Conservation (phyloP, 1,284 basidiomycete genomes). For the Puccinia hordei region DNA sequence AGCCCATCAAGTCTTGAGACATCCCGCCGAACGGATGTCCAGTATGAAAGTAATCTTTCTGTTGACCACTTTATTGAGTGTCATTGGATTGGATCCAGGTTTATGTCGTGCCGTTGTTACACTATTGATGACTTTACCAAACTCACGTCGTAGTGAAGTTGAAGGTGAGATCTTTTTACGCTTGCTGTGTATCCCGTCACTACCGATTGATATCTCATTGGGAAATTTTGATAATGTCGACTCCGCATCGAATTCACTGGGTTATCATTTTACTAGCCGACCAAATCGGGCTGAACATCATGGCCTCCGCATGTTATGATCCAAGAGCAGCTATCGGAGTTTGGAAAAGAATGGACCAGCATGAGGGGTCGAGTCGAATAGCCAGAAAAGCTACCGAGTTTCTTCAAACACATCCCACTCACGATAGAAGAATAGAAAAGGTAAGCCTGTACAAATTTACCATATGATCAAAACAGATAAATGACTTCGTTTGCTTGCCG, state of each 20-base stretch:
- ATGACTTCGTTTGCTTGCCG: neutral
- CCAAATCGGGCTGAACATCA: conserved; percentile 55
- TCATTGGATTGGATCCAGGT: conserved; percentile 50
- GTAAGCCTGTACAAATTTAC: neutral
- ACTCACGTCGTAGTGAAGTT: conserved; percentile 56
- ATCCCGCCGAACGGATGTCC: conserved; percentile 58
- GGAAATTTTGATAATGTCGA: neutral
- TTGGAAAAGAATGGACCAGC: conserved; percentile 49
- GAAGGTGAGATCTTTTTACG: conserved; percentile 53
- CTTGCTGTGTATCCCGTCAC: conserved; percentile 31
- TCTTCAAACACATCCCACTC: conserved; percentile 51
- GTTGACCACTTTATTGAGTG: conserved; percentile 51
- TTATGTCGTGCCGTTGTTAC: conserved; percentile 53
- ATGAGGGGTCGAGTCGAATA: conserved; percentile 53
- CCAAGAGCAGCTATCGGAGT: conserved; percentile 41
- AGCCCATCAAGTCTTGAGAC: conserved; percentile 58
- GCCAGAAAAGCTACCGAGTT: conserved; percentile 53
- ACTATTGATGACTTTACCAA: conserved; percentile 57
- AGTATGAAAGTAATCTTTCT: conserved; percentile 56
- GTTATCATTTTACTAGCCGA: conserved; percentile 35
- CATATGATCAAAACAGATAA: neutral
- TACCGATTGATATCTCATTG: neutral
- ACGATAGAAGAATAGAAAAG: conserved; percentile 41
- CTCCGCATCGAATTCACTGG: neutral
- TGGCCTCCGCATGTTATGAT: conserved; percentile 57